Evolutionary conservation across 1,284 basidiomycete species (phyloP).

Genomic region (Cryptococcus sp.): DNA sequence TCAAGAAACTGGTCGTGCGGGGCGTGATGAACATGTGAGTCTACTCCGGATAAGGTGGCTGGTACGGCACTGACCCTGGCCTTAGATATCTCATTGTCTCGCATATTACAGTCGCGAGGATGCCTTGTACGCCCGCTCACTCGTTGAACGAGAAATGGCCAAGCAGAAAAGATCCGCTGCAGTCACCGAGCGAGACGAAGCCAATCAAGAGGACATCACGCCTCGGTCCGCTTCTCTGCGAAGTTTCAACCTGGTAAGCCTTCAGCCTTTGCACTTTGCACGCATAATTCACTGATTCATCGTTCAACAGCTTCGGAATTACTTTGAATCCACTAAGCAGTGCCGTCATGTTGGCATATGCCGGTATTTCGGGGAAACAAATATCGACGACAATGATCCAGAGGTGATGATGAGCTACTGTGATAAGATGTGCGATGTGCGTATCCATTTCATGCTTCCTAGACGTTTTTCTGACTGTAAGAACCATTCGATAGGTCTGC

Average conservation of each 20-base stretch:
- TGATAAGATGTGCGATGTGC: slow-evolving; percentile 78
- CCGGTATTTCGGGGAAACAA: slow-evolving; percentile 74
- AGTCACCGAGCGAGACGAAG: no score
- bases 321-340: slow-evolving; percentile 63
- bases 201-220: no score
- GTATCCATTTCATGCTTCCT: slow-evolving; percentile 34
- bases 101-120: slow-evolving; percentile 66
- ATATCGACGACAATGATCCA: slow-evolving; percentile 60
- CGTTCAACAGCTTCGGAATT: slow-evolving; percentile 52
- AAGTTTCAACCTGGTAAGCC: no score
- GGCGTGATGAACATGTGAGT: slow-evolving; percentile 75
- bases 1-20: slow-evolving; percentile 84
- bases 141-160: no score
- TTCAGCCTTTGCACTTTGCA: no score
- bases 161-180: no score
- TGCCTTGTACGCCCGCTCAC: background rate
- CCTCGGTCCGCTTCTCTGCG: no score
- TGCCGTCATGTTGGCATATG: slow-evolving; percentile 80
- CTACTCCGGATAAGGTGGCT: background rate
- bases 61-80: background rate
- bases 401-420: slow-evolving; percentile 63
- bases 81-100: slow-evolving; percentile 72
- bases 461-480: no score
- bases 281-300: background rate
- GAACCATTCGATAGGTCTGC: no score